phyloP scores from a whole-genome alignment of 441 rosid species.

The Pelargonium citronellum region DNA sequence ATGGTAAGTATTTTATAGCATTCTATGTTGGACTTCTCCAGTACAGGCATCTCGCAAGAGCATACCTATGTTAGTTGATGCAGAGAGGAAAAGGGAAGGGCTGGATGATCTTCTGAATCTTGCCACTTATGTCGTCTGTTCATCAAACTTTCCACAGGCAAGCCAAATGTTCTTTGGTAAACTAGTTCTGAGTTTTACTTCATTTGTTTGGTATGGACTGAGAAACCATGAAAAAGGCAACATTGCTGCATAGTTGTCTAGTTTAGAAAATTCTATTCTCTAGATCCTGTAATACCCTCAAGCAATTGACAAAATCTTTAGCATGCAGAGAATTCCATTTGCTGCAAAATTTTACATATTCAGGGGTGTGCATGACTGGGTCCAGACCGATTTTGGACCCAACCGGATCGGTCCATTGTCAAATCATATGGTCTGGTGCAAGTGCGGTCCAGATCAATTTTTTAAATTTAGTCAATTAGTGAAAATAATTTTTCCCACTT shows the following conservation, averaged over 20 bases:
- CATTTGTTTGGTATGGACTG: background rate
- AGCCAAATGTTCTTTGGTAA: constrained; percentile 24
- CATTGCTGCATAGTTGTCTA: background rate
- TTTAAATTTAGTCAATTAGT: too few species aligned
- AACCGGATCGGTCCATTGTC: too few species aligned
- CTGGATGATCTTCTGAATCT: constrained; percentile 59
- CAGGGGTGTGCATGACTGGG: too few species aligned
- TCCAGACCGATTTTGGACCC: too few species aligned
- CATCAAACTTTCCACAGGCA: constrained; percentile 73
- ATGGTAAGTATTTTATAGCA: constrained; percentile 15
- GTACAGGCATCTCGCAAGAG: constrained; percentile 66
- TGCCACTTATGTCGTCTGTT: constrained; percentile 65
- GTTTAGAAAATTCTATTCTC: background rate
- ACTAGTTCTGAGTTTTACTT: constrained; percentile 8
- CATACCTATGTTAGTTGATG: constrained; percentile 67
- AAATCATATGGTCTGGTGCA: too few species aligned
- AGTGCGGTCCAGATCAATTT: too few species aligned
- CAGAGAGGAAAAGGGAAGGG: constrained; percentile 61
- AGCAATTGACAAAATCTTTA: background rate
- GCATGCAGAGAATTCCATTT: background rate
- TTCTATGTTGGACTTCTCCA: constrained; percentile 28
- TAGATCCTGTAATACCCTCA: background rate
- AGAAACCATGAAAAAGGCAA: background rate
- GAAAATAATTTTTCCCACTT: too few species aligned
- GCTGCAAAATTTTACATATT: too few species aligned